Evolutionary conservation across 2,329 filamentous ascomycete species (phyloP).

Genomic region (Penicillium sumatraense): DNA sequence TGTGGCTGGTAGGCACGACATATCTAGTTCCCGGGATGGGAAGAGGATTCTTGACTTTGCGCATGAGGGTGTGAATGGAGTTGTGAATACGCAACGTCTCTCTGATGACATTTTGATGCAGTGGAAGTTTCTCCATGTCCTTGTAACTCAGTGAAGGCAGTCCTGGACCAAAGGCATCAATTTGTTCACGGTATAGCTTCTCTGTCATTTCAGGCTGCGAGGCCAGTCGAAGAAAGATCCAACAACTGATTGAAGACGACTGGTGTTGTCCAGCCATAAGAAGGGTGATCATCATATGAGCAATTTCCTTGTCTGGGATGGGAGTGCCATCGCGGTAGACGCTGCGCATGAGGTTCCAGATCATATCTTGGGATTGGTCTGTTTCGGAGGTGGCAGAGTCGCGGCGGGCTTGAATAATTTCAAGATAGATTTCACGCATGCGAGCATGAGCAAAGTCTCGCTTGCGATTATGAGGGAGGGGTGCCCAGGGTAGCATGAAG

Average conservation of each 20-base stretch:
- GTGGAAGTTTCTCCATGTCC: conserved; percentile 62
- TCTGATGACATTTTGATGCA: conserved; percentile 69
- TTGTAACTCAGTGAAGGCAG: conserved; percentile 64
- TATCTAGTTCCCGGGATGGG: conserved; percentile 61
- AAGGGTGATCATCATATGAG: conserved; percentile 84
- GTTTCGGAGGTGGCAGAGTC: conserved; percentile 35
- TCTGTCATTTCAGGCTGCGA: conserved; percentile 71
- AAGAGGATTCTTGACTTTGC: conserved; percentile 71
- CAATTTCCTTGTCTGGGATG: conserved; percentile 75
- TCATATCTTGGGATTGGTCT: conserved; percentile 68
- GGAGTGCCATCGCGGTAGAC: conserved; percentile 73
- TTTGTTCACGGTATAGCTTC: conserved; percentile 71
- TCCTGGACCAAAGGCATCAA: conserved; percentile 56
- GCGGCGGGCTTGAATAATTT: conserved; percentile 70
- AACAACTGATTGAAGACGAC: conserved; percentile 75
- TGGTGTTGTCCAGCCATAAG: conserved; percentile 86
- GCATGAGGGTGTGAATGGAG: conserved; percentile 75
- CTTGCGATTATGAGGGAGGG: conserved; percentile 74
- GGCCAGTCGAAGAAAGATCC: conserved; percentile 76
- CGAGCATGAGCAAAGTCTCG: conserved; percentile 72
- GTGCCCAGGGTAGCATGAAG: conserved; percentile 79
- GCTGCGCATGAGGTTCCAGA: conserved; percentile 77
- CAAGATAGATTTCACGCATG: conserved; percentile 72
- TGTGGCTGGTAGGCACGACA: conserved; percentile 76
- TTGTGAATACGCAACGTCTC: conserved; percentile 74